Percentiles rank a stretch among this genome's conserved stretches.
Conservation (phyloP, 768 basidiomycete genomes). For the Psilocybe cubensis region DNA sequence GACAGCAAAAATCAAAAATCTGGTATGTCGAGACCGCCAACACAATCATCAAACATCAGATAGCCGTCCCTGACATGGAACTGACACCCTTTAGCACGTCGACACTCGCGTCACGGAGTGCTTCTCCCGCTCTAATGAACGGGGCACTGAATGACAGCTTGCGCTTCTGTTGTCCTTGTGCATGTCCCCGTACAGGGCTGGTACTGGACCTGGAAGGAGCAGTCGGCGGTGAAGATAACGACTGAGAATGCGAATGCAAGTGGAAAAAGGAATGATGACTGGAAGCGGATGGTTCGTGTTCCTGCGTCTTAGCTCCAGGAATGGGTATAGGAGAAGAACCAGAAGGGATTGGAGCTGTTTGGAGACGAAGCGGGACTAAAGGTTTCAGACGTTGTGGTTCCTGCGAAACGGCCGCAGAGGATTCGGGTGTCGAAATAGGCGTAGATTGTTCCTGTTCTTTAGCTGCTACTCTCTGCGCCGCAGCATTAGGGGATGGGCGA, state of each 20-base stretch:
- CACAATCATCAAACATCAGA: slow-evolving; percentile 3
- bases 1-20: not conserved
- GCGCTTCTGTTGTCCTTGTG: slow-evolving; percentile 14
- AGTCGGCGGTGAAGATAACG: not conserved
- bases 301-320: not conserved
- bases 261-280: not conserved
- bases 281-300: not conserved
- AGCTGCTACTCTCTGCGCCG: not conserved
- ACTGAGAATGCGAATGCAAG: not conserved
- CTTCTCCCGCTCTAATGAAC: slow-evolving; percentile 30
- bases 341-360: not conserved
- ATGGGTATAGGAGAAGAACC: not conserved
- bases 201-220: not conserved
- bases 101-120: slow-evolving; percentile 28
- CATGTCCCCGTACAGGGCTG: not conserved
- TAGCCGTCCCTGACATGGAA: slow-evolving; percentile 28
- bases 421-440: not conserved
- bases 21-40: not conserved
- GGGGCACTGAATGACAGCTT: slow-evolving; percentile 34
- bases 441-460: not conserved
- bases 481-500: not conserved
- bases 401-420: too few relatives aligned
- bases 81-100: slow-evolving; percentile 50
- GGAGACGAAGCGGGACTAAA: not conserved
- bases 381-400: not conserved